Conservation (phyloP, 1,139 yeast species). For the Suhomyces bokatorum region DNA sequence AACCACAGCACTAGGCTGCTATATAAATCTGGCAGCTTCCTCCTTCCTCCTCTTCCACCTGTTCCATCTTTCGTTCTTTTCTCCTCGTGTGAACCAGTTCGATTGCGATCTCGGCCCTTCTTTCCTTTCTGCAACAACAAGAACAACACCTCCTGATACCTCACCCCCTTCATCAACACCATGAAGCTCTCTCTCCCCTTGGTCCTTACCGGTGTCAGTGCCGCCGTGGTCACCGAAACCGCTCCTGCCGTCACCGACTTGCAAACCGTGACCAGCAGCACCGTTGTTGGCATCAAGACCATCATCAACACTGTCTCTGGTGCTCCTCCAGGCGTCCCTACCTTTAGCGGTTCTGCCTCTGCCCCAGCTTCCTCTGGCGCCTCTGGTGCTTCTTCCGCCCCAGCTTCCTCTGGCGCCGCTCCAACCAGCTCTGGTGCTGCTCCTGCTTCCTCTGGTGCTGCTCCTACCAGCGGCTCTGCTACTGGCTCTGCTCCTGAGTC, state of each 20-base stretch:
- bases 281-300: conserved; percentile 18
- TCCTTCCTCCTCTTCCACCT: neutral
- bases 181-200: conserved; percentile 8
- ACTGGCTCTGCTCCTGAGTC: neutral
- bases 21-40: neutral
- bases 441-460: conserved; percentile 14
- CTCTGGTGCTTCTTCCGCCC: conserved; percentile 2
- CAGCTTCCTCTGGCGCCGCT: conserved; percentile 4
- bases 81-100: neutral
- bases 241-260: conserved; percentile 31
- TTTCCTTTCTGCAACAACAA: neutral
- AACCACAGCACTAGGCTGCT: too few relatives aligned
- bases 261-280: conserved; percentile 23
- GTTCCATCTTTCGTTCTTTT: neutral
- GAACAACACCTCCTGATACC: neutral
- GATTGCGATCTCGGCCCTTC: neutral
- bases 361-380: conserved; percentile 5
- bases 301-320: conserved; percentile 12
- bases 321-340: conserved; percentile 15
- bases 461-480: conserved; percentile 8
- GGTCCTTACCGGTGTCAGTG: conserved; percentile 18
- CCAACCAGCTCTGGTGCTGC: conserved; percentile 9
- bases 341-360: conserved; percentile 9
- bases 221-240: conserved; percentile 17
- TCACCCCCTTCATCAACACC: too few relatives aligned